Conservation (phyloP, 179 eudicot species). For the Drosera spatulata region DNA sequence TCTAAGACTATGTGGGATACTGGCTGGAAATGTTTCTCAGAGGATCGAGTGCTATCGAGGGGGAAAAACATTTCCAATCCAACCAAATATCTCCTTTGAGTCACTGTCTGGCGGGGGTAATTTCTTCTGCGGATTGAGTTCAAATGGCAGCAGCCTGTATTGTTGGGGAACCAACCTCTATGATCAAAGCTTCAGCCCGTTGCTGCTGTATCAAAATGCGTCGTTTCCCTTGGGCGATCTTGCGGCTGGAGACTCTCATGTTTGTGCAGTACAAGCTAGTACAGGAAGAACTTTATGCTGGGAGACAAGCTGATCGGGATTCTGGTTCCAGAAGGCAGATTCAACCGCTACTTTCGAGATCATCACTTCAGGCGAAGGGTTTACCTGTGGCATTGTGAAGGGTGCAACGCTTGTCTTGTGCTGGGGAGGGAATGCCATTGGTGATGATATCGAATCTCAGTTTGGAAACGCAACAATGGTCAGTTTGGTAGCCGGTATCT, state of each 20-base stretch:
- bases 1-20: constrained; percentile 38
- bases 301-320: constrained; percentile 12
- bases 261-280: constrained; percentile 26
- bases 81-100: constrained; percentile 29
- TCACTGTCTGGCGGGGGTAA: constrained; percentile 43
- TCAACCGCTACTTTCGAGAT: constrained; percentile 4
- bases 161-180: constrained; percentile 37
- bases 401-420: constrained; percentile 26
- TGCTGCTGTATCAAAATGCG: constrained; percentile 21
- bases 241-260: constrained; percentile 27
- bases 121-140: constrained; percentile 38
- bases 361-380: constrained; percentile 42
- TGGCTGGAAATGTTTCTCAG: constrained; percentile 36
- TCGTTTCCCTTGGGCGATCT: constrained; percentile 17
- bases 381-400: constrained; percentile 37
- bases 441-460: constrained; percentile 25
- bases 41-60: constrained; percentile 29
- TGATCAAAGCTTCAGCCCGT: constrained; percentile 11
- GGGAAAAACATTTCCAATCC: constrained; percentile 15
- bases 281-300: constrained; percentile 27
- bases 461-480: constrained; percentile 32
- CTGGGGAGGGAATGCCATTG: constrained; percentile 41
- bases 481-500: constrained; percentile 36
- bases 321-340: constrained; percentile 12
- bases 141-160: constrained; percentile 32